phyloP scores from a whole-genome alignment of 2,329 filamentous ascomycete species.

The Neocucurbitaria cava region DNA sequence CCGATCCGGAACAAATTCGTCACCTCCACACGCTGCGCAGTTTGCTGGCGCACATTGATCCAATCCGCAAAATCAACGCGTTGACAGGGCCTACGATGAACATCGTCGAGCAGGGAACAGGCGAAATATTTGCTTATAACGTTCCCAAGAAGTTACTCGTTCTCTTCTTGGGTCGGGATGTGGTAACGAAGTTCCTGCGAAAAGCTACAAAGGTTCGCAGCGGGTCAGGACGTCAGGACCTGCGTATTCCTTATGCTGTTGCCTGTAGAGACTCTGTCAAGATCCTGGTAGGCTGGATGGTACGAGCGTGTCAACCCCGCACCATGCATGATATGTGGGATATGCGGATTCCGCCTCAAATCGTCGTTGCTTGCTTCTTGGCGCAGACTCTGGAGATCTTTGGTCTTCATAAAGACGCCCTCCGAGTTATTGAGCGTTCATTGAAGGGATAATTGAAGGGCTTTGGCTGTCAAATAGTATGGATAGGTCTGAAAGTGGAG shows the following conservation, averaged over 20 bases:
- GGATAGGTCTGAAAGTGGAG: too few species aligned
- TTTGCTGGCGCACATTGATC: conserved; percentile 23
- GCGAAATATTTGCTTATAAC: conserved; percentile 1
- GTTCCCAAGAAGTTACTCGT: conserved; percentile 29
- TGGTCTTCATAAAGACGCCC: conserved; percentile 25
- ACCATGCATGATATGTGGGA: conserved; percentile 17
- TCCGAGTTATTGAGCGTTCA: too few species aligned
- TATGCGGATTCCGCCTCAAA: conserved; percentile 21
- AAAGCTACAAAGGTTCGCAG: too few species aligned
- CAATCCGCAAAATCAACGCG: conserved; percentile 15
- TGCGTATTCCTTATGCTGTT: conserved; percentile 16
- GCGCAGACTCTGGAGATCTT: conserved; percentile 25
- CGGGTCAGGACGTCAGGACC: conserved; percentile 6
- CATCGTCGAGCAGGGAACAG: conserved; percentile 21
- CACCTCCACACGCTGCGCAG: conserved; percentile 20
- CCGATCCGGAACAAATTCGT: conserved; percentile 28
- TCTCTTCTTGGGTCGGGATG: conserved; percentile 22
- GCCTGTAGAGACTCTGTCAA: conserved; percentile 19
- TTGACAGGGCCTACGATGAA: conserved; percentile 12
- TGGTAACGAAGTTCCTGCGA: conserved; percentile 21
- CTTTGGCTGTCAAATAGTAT: too few species aligned
- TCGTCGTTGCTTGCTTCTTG: conserved; percentile 30
- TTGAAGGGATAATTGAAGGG: too few species aligned
- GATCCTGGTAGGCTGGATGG: conserved; percentile 33
- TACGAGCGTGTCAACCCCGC: conserved; percentile 19